Evolutionary conservation across 139 green algal species (phyloP).

Genomic region (Chlamydomonas sp.): DNA sequence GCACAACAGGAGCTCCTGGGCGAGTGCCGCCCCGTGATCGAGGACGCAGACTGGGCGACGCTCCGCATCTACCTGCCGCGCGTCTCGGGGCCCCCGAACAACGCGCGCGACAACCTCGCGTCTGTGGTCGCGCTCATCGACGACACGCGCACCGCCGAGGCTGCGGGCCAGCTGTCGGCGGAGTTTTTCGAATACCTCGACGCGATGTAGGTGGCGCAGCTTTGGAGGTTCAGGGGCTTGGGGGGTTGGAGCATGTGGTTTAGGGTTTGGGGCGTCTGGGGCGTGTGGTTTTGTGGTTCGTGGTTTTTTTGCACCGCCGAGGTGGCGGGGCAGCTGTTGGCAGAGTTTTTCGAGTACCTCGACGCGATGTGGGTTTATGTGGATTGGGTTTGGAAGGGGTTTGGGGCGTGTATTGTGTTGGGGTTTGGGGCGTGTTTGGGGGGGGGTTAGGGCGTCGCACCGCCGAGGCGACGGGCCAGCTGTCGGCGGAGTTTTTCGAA

Average conservation of each 20-base stretch:
- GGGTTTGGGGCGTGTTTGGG: neutral
- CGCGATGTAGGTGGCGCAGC: constrained; percentile 12
- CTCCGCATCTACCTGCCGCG: constrained; percentile 3
- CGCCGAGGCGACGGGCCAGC: too few relatives aligned
- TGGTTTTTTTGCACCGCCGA: neutral
- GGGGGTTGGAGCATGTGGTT: neutral
- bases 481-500: too few relatives aligned
- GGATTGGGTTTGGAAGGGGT: neutral
- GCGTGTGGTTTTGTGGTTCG: neutral
- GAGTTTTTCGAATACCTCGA: constrained; percentile 20
- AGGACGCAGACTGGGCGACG: constrained; percentile 27
- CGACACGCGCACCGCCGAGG: neutral
- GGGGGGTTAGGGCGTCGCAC: neutral
- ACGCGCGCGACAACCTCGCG: constrained; percentile 44
- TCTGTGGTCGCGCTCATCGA: constrained; percentile 27
- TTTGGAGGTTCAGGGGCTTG: neutral
- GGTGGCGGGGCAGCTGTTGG: too few relatives aligned
- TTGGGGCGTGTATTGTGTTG: too few relatives aligned
- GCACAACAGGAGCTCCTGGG: constrained; percentile 22
- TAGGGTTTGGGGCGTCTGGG: neutral
- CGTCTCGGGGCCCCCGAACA: constrained; percentile 45
- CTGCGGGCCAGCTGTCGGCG: constrained; percentile 9
- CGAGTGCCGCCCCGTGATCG: constrained; percentile 23
- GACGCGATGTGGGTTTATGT: neutral
- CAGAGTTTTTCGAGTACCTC: neutral